Conservation (phyloP, 2,329 filamentous ascomycete genomes). For the Triangularia setosa region DNA sequence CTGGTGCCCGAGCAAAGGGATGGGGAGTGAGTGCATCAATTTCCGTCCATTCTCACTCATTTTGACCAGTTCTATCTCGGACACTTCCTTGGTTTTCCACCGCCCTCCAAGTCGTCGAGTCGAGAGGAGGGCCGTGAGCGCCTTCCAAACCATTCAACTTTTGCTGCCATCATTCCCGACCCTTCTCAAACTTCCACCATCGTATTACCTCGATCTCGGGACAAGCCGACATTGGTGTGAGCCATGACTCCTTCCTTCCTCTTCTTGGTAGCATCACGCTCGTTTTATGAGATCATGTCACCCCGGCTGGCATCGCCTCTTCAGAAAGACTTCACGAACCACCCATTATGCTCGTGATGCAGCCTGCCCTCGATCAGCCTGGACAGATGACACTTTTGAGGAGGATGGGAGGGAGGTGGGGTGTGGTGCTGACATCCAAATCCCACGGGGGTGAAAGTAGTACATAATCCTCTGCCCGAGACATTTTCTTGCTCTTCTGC, state of each 20-base stretch:
- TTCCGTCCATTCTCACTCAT: constrained; percentile 5
- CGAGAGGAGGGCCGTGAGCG: background rate
- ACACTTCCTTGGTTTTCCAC: constrained; percentile 1
- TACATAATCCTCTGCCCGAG: background rate
- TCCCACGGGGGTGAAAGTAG: background rate
- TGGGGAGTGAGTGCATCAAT: constrained; percentile 2
- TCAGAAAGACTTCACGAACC: background rate
- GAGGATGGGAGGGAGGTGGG: background rate
- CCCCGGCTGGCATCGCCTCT: background rate
- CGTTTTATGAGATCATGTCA: background rate
- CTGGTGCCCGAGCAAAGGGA: constrained; percentile 4
- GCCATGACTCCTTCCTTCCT: background rate
- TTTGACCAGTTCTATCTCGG: background rate
- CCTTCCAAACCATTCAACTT: background rate
- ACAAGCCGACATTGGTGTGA: background rate
- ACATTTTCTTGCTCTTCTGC: background rate
- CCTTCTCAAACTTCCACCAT: background rate
- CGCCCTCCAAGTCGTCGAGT: background rate
- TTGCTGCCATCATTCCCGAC: background rate
- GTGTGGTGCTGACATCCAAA: background rate
- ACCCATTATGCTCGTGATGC: background rate
- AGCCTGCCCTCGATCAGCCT: background rate
- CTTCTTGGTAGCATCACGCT: background rate
- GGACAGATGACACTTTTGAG: background rate
- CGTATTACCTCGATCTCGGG: background rate